Evolutionary conservation across 768 basidiomycete genomes (phyloP), one percentile per base, ranked within the genome.

Genomic region (Tulasnella sp.): DNA sequence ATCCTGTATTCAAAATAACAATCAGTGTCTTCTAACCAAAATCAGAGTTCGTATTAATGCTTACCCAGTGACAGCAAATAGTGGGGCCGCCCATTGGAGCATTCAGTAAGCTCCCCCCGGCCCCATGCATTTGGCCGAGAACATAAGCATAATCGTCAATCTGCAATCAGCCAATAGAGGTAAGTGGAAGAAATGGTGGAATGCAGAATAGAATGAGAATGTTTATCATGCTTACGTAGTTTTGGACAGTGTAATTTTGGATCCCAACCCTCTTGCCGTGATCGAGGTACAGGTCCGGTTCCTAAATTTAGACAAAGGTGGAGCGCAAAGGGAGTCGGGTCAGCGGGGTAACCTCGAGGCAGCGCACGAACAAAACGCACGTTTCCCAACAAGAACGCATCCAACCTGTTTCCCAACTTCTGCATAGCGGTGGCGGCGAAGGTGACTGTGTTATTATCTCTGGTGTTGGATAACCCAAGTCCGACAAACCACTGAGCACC

Each of bases 371-470:
- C 16, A 12, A 12, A 22, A 42, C 41, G 41, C 25, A 42, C 53
- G 27, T 56, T 56, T 37, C 56, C 56, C 13, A 56, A 25, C 25
- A 47, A 47, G 24, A 41, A 47, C 27, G 53, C 22, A 37, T 56
- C 56, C 22, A 56, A 37, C 20, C 34, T 39, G n/a, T 37, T 32
- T 7, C 35, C 40, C 13, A 53, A 33, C 13, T 37, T 34, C 19
- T 46, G 15, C 27, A 22, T 33, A 20, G 53, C 53, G 32, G 37
- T 29, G 20, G 33, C 24, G 12, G 56, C 56, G 15, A 56, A 35
- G 15, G 19, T 25, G 20, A 42, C 48, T 19, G 47, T 46, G 54
- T 56, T 42, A n/a, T 25, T 25, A 20, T 49, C 35, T 29, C 48
- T 45, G 19, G 49, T 41, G 29, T 43, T 25, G 20, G 39, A 16